These are phyloP conservation scores for Coniochaeta ligniaria DNA, from an alignment of 2,329 filamentous ascomycete genomes.

Conservation along the genomic window DNA sequence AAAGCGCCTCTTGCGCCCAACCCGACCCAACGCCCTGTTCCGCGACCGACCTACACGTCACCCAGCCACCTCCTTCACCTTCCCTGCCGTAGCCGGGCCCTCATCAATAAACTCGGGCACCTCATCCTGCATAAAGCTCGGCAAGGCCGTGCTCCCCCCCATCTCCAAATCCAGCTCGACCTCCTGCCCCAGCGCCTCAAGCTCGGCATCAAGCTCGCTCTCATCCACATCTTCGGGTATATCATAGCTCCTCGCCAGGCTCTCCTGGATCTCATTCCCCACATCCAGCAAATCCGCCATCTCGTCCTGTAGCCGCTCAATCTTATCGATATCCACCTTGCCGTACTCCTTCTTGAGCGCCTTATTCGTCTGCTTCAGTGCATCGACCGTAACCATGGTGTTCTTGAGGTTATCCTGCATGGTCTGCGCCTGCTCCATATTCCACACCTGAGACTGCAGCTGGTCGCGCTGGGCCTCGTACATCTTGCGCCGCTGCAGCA, in stretches of 20 bases:
- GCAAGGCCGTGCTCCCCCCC: conserved; percentile 52
- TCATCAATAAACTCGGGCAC: conserved; percentile 91
- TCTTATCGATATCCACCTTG: conserved; percentile 95
- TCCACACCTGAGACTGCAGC: conserved; percentile 91
- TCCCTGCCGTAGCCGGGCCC: conserved; percentile 62
- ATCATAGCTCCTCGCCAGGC: conserved; percentile 83
- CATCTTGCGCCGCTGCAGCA: conserved; percentile 86
- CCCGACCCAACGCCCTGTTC: conserved; percentile 2
- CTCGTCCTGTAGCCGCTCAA: conserved; percentile 95
- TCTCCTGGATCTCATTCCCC: conserved; percentile 97
- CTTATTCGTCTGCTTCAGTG: conserved; percentile 95
- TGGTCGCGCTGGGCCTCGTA: conserved; percentile 94
- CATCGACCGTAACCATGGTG: conserved; percentile 96
- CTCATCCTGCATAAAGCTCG: conserved; percentile 86
- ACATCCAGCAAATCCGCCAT: conserved; percentile 98
- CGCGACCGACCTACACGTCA: conserved; percentile 18
- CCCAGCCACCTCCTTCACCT: conserved; percentile 75
- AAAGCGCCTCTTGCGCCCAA: background rate
- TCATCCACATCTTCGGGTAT: conserved; percentile 96
- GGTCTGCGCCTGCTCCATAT: conserved; percentile 97
- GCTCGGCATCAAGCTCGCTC: conserved; percentile 88
- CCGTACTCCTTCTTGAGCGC: conserved; percentile 89
- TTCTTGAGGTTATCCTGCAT: conserved; percentile 99
- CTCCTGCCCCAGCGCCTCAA: conserved; percentile 91
- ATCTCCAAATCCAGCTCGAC: conserved; percentile 75